phyloP scores from a whole-genome alignment of 23 red algal genomes.

The Gracilaria domingensis region DNA sequence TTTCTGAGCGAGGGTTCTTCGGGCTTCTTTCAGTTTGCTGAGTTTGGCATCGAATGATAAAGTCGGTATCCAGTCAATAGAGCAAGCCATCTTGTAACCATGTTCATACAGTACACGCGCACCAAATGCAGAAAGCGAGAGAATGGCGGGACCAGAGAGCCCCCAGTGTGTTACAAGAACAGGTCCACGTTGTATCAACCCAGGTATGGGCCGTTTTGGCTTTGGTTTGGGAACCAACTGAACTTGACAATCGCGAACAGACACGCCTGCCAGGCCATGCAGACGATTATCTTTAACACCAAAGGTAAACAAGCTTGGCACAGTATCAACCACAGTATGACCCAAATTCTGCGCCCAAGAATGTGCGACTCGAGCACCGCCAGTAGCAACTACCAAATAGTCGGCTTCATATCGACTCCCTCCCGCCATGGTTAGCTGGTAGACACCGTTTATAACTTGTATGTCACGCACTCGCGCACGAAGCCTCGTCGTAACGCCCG shows the following conservation, averaged over 20 bases:
- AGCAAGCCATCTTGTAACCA: constrained; percentile 53
- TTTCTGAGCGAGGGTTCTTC: constrained; percentile 25
- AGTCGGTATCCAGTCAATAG: constrained; percentile 75
- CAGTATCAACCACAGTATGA: constrained; percentile 62
- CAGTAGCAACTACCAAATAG: constrained; percentile 79
- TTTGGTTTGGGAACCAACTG: neutral
- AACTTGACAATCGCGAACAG: constrained; percentile 61
- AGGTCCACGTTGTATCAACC: constrained; percentile 72
- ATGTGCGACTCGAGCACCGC: constrained; percentile 29
- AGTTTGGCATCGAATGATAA: constrained; percentile 24
- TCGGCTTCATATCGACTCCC: constrained; percentile 8
- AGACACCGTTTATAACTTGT: neutral
- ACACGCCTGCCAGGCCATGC: constrained; percentile 80
- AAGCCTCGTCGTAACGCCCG: constrained; percentile 45
- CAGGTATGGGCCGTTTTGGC: neutral
- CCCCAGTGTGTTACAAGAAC: constrained; percentile 94
- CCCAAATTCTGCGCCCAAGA: constrained; percentile 71
- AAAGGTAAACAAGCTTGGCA: constrained; percentile 92
- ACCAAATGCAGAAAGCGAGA: constrained; percentile 84
- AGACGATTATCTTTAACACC: constrained; percentile 51
- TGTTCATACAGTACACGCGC: constrained; percentile 71
- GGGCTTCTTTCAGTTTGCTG: constrained; percentile 34
- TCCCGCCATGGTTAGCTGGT: constrained; percentile 14
- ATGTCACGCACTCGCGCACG: constrained; percentile 47
- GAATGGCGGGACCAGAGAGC: constrained; percentile 86